These are phyloP conservation scores for Kondoa subrosea DNA, from an alignment of 768 basidiomycete species.

Conservation along the genomic window DNA sequence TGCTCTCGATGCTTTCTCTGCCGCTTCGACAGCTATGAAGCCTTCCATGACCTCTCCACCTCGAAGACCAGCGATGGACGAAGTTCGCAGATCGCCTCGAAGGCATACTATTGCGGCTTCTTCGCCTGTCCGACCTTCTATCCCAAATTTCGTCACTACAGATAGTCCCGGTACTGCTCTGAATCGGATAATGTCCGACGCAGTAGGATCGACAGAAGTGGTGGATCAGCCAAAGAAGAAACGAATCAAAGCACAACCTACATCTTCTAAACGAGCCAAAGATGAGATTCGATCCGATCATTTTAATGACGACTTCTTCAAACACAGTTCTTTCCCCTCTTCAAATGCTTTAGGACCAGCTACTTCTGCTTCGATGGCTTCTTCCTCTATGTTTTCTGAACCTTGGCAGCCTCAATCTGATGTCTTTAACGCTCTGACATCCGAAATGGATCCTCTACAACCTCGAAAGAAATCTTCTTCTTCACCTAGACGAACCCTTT, in stretches of 20 bases:
- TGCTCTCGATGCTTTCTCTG: not conserved
- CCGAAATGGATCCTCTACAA: not conserved
- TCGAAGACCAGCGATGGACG: not conserved
- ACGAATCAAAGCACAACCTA: not conserved
- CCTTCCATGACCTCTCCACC: not conserved
- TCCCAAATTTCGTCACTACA: not conserved
- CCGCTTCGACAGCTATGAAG: not conserved
- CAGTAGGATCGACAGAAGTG: not conserved
- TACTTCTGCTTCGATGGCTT: not conserved
- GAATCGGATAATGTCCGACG: not conserved
- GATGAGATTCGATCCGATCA: not conserved
- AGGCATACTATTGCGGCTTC: not conserved
- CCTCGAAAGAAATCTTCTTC: not conserved
- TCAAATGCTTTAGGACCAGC: not conserved
- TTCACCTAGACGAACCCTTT: not conserved
- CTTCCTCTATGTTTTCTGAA: not conserved
- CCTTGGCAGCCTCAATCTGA: not conserved
- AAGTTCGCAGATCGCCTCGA: not conserved
- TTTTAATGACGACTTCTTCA: not conserved
- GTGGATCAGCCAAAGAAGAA: constrained; percentile 4
- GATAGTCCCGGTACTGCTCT: not conserved
- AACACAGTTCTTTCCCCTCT: not conserved
- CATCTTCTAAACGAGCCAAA: not conserved
- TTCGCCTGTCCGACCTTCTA: not conserved
- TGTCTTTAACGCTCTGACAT: constrained; percentile 6